phyloP scores from a whole-genome alignment of 2,329 filamentous ascomycete genomes.

The Fusarium sp. region DNA sequence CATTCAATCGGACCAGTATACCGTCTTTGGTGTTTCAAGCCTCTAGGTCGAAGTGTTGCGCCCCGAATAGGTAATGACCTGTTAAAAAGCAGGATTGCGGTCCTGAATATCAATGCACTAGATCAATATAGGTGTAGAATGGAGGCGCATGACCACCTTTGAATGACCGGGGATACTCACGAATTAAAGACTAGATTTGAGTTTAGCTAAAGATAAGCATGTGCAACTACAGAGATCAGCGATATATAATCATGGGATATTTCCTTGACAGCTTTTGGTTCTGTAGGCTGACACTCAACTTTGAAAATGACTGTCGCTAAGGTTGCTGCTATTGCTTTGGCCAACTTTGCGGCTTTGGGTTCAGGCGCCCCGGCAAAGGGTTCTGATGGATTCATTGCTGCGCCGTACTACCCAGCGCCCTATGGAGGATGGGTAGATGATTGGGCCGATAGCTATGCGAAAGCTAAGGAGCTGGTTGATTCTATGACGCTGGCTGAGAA shows the following conservation, averaged over 20 bases:
- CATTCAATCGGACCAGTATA: conserved; percentile 12
- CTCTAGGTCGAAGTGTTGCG: background rate
- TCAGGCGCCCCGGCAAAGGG: conserved; percentile 1
- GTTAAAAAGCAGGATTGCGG: conserved; percentile 14
- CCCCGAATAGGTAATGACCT: background rate
- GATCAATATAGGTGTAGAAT: background rate
- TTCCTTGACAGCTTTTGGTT: background rate
- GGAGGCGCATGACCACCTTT: conserved; percentile 13
- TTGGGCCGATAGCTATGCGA: conserved; percentile 77
- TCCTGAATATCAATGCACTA: background rate
- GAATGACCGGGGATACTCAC: background rate
- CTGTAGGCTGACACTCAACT: background rate
- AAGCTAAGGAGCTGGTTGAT: conserved; percentile 74
- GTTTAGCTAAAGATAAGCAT: background rate
- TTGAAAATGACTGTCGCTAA: conserved; percentile 6
- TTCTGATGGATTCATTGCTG: conserved; percentile 52
- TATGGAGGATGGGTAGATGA: conserved; percentile 75
- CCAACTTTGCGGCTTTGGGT: conserved; percentile 1
- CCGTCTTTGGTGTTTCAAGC: conserved; percentile 8
- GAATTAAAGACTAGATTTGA: conserved; percentile 6
- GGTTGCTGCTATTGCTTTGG: background rate
- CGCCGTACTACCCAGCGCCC: conserved; percentile 76
- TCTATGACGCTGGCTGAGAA: conserved; percentile 85
- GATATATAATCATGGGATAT: background rate
- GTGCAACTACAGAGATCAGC: background rate